Conservation (phyloP, 257 asterid genomes). For the Solanum chmielewskii region DNA sequence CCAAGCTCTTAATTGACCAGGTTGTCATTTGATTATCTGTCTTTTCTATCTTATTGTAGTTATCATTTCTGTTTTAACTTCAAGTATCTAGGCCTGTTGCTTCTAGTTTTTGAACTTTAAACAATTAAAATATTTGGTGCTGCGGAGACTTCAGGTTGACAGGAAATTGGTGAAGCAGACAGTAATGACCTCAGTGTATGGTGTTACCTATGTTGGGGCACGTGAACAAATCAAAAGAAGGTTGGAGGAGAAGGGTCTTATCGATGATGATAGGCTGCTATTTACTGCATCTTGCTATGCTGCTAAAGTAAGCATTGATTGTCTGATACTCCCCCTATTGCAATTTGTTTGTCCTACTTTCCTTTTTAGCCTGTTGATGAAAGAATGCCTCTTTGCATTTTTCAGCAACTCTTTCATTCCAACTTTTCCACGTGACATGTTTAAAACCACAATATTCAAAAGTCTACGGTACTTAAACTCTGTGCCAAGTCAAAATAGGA, state of each 20-base stretch:
- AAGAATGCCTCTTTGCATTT: background rate
- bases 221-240: conserved; percentile 90
- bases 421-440: background rate
- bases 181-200: conserved; percentile 97
- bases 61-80: background rate
- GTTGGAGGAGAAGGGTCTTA: conserved; percentile 83
- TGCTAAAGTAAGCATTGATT: conserved; percentile 57
- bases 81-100: background rate
- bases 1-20: conserved; percentile 76
- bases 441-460: background rate
- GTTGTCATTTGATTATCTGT: conserved; percentile 19
- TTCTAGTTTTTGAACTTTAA: background rate
- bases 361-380: background rate
- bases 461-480: background rate
- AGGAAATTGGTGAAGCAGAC: conserved; percentile 93
- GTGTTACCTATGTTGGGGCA: conserved; percentile 95
- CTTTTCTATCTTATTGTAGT: background rate
- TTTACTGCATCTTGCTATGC: conserved; percentile 83
- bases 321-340: background rate
- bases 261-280: conserved; percentile 62
- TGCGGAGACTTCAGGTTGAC: conserved; percentile 57
- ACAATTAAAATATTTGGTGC: conserved; percentile 11
- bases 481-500: background rate
- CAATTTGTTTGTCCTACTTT: background rate
- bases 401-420: background rate